Evolutionary conservation across 768 basidiomycete genomes (phyloP).

Genomic region (Mycena rebaudengoi): DNA sequence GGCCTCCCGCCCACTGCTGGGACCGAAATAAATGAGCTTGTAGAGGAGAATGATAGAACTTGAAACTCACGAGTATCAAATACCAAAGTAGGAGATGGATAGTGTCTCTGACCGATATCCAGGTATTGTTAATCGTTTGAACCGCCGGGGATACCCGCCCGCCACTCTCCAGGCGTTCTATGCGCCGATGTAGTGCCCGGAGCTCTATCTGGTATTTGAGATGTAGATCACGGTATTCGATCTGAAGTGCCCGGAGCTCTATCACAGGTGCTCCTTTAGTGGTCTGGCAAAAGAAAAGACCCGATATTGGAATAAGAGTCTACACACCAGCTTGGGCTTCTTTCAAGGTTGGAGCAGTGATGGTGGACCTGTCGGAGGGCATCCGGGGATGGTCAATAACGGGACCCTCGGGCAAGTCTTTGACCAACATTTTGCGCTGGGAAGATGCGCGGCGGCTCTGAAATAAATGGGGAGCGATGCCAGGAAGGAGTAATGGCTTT

Average conservation of each 20-base stretch:
- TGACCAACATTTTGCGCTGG: neutral
- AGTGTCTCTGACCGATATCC: neutral
- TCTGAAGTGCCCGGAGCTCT: neutral
- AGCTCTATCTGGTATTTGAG: no score
- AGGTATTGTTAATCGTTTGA: neutral
- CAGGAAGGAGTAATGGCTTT: slow-evolving; percentile 2
- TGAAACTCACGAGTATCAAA: neutral
- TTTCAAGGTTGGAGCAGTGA: neutral
- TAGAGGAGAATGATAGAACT: slow-evolving; percentile 2
- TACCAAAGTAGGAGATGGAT: no score
- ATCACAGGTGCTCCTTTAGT: neutral
- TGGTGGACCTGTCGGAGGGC: neutral
- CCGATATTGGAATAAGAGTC: neutral
- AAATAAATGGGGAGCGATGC: slow-evolving; percentile 5
- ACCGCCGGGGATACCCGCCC: no score
- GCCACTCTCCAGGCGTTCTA: neutral
- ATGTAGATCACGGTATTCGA: no score
- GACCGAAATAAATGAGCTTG: neutral
- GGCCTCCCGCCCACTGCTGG: no score
- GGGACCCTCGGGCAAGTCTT: neutral
- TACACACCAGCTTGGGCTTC: slow-evolving; percentile 1
- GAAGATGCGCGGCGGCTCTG: neutral
- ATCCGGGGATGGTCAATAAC: neutral
- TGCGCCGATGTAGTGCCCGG: neutral
- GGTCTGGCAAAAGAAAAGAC: neutral